A percentile compares a stretch with the other conserved stretches of the same genome.
These are phyloP conservation scores for Cercospora canescens DNA, from an alignment of 2,329 filamentous ascomycete genomes.

Conservation along the genomic window DNA sequence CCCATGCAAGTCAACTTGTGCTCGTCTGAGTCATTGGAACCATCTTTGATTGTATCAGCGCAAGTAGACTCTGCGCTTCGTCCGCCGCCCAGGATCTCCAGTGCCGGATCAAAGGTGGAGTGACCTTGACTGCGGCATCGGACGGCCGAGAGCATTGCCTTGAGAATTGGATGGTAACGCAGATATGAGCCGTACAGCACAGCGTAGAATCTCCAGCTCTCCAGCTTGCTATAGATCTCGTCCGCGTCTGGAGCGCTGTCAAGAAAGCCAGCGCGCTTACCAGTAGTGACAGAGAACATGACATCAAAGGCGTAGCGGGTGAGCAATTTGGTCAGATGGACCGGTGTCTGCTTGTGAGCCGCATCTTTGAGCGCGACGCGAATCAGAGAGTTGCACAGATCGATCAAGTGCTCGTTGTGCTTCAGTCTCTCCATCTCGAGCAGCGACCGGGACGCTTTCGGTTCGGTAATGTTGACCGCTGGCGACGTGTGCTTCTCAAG, in stretches of 20 bases:
- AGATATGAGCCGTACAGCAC: conserved; percentile 27
- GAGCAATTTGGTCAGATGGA: conserved; percentile 20
- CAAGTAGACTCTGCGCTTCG: not conserved
- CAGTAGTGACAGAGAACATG: conserved; percentile 24
- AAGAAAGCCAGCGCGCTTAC: conserved; percentile 23
- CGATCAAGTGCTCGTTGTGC: conserved; percentile 20
- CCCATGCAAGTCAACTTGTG: not conserved
- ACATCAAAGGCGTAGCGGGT: conserved; percentile 27
- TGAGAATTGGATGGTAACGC: conserved; percentile 25
- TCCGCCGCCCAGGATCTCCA: not conserved
- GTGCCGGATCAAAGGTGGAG: not conserved
- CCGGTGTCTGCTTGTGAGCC: not conserved
- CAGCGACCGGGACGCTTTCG: not conserved
- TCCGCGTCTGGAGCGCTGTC: conserved; percentile 2
- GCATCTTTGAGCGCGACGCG: conserved; percentile 7
- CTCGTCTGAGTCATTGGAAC: not conserved
- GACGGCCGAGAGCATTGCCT: conserved; percentile 4
- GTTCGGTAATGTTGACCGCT: not conserved
- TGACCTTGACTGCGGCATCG: conserved; percentile 4
- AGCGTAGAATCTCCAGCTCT: conserved; percentile 23
- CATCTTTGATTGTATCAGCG: not conserved
- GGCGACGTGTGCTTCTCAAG: not conserved
- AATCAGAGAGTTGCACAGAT: conserved; percentile 21
- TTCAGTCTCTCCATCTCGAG: conserved; percentile 21
- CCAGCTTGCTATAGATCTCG: conserved; percentile 13